Conservation (phyloP, 176 grass and related monocot genomes). For the Neostapfia colusana region DNA sequence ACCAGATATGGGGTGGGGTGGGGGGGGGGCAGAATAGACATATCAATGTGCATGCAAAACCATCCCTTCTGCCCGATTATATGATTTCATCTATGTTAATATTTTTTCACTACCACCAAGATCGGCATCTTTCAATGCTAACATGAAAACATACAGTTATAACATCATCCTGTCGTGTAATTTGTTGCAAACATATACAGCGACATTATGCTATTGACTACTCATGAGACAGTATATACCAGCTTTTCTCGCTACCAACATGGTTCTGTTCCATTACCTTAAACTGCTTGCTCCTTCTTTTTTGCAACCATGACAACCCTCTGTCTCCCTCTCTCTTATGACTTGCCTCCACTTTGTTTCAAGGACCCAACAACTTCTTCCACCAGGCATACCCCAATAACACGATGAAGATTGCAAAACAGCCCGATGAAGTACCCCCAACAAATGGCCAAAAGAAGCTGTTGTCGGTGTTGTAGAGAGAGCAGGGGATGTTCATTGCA, state of each 20-base stretch:
- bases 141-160: background rate
- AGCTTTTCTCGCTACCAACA: slow-evolving; percentile 7
- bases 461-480: slow-evolving; percentile 37
- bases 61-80: background rate
- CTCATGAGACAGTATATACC: slow-evolving; percentile 9
- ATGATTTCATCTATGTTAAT: background rate
- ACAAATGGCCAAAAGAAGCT: slow-evolving; percentile 78
- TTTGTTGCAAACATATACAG: slow-evolving; percentile 22
- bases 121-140: background rate
- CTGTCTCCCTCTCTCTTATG: background rate
- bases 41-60: background rate
- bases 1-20: too few relatives aligned
- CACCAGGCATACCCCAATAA: slow-evolving; percentile 80
- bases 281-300: background rate
- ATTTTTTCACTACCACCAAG: slow-evolving; percentile 3
- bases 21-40: background rate
- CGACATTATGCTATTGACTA: slow-evolving; percentile 26
- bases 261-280: background rate
- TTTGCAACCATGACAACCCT: background rate
- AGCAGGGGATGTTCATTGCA: slow-evolving; percentile 71
- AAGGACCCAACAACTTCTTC: slow-evolving; percentile 87
- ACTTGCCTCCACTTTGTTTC: slow-evolving; percentile 13
- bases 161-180: background rate
- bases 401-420: slow-evolving; percentile 61
- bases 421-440: slow-evolving; percentile 53